Evolutionary conservation across 257 asterid genomes (phyloP), one percentile per base, ranked within the genome.

Genomic region (Fraxinus americana): DNA sequence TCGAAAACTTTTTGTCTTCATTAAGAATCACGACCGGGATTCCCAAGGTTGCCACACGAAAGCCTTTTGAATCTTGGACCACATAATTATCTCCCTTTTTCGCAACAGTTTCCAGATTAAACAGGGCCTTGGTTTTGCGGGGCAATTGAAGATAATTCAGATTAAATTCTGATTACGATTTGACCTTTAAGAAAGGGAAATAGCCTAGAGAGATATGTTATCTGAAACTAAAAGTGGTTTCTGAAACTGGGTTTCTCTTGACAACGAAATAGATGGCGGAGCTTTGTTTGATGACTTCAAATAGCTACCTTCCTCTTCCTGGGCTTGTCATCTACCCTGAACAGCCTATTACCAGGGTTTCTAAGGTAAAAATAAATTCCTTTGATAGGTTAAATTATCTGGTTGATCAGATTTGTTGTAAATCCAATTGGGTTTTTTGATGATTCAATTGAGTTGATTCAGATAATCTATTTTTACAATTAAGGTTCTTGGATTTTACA

Each of bases 211-310:
- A 74, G 68, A 84, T 74, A 38, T 45, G n/a, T 45, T 77, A 7
- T 70, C 72, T 67, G 81, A 75, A 34, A 83, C 68, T 77, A 32
- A 50, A 32, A 50, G 63, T 80, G 75, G 80, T 77, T 79, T 80
- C 79, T 61, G 50, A 41, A 45, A 34, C 73, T 75, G 75, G 77
- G 81, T 45, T 76, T 81, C 78, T 76, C 74, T 67, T 50, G 21
- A 65, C 54, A 57, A 70, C 38, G 29, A 68, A 32, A 27, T 71
- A 76, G 23, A 90, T 85, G 92, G 88, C 78, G 79, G 93, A 92
- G 86, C 84, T 85, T 21, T 88, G 87, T 79, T 81, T 89, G 87
- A 85, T 91, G 94, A 92, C 98, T 84, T 91, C 95, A 59, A 88
- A 84, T 81, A 91, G 90, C 67, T 84, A 71, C 83, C 92, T 87